phyloP scores from a whole-genome alignment of 345 rosid species.

The Euphorbia lathyris region DNA sequence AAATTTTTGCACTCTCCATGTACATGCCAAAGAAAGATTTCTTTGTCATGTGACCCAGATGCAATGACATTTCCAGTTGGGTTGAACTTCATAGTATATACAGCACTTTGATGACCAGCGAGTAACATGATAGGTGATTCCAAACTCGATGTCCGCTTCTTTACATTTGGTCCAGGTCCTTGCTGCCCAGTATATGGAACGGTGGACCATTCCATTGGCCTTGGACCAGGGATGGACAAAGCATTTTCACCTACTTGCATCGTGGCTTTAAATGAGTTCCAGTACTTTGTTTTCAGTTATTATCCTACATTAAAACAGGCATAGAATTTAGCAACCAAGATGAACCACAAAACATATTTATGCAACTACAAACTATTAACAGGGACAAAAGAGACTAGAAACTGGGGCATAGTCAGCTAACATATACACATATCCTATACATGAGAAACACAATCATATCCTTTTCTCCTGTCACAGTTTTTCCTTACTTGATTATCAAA shows the following conservation, averaged over 20 bases:
- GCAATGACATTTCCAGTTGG: slow-evolving; percentile 82
- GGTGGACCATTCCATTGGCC: slow-evolving; percentile 92
- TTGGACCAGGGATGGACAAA: slow-evolving; percentile 58
- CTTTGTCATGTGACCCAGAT: slow-evolving; percentile 94
- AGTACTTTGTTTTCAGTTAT: not conserved
- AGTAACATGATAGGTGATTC: slow-evolving; percentile 94
- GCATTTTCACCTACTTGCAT: slow-evolving; percentile 48
- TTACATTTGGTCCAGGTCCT: slow-evolving; percentile 56
- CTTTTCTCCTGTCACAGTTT: not conserved
- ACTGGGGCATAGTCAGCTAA: slow-evolving; percentile 8
- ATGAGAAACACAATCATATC: not conserved
- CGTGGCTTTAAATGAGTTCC: not conserved
- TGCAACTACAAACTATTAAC: not conserved
- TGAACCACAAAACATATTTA: not conserved
- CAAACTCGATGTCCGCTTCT: slow-evolving; percentile 71
- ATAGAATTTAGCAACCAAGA: not conserved
- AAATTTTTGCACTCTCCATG: slow-evolving; percentile 94
- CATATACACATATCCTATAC: not conserved
- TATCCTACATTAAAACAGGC: slow-evolving; percentile 7
- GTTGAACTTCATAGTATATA: slow-evolving; percentile 89
- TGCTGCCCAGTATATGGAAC: slow-evolving; percentile 50
- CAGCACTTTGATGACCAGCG: slow-evolving; percentile 78
- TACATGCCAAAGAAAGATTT: slow-evolving; percentile 84
- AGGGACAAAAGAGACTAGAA: too few relatives aligned
- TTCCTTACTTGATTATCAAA: not conserved